phyloP scores from a whole-genome alignment of 257 asterid species.

The Solanum peruvianum region DNA sequence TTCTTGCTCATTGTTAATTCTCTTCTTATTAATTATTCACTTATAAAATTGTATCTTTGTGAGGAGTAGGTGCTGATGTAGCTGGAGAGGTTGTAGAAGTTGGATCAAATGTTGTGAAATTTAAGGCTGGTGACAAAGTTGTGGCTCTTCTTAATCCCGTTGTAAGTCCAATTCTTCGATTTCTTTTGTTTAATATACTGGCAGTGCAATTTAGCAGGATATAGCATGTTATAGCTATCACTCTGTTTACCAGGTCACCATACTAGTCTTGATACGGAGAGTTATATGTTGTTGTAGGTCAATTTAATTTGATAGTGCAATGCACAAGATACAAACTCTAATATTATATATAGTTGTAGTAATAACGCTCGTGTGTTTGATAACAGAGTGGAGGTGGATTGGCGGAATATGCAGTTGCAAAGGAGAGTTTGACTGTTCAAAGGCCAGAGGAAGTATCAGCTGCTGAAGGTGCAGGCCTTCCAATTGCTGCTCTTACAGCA shows the following conservation, averaged over 20 bases:
- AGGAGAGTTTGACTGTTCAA: slow-evolving; percentile 25
- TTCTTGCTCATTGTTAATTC: neutral
- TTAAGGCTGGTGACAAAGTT: slow-evolving; percentile 56
- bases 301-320: neutral
- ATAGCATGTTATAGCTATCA: too few species aligned
- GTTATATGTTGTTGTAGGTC: neutral
- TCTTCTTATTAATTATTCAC: neutral
- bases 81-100: slow-evolving; percentile 53
- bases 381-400: slow-evolving; percentile 37
- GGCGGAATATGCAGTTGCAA: slow-evolving; percentile 43
- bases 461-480: slow-evolving; percentile 51
- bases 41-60: neutral
- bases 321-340: neutral
- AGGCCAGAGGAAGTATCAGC: slow-evolving; percentile 53
- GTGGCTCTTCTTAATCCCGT: slow-evolving; percentile 19
- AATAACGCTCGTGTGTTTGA: neutral
- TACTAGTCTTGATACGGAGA: too few species aligned
- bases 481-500: slow-evolving; percentile 45
- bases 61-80: slow-evolving; percentile 44
- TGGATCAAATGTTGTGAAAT: slow-evolving; percentile 33
- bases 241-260: too few species aligned
- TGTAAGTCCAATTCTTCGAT: slow-evolving; percentile 15
- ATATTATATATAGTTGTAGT: neutral
- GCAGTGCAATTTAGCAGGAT: neutral
- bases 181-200: too few species aligned